phyloP scores from a whole-genome alignment of 1,139 yeast genomes.

The Lodderomyces orthopsilosis region DNA sequence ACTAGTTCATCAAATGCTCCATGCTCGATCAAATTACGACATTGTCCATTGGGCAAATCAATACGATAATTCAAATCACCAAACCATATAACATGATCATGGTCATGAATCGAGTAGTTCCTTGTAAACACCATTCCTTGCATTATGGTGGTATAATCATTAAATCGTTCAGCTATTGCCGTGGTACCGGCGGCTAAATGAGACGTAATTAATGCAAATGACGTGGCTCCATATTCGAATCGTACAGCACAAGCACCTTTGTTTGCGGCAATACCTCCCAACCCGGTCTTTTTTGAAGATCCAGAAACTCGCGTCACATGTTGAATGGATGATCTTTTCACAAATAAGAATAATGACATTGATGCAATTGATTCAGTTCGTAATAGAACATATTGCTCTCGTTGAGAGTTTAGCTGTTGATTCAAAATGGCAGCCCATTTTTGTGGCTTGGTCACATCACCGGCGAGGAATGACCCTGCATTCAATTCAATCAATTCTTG shows the following conservation, averaged over 20 bases:
- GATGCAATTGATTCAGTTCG: slow-evolving; percentile 47
- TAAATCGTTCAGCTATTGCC: slow-evolving; percentile 82
- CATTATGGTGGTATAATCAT: slow-evolving; percentile 79
- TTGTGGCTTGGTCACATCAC: slow-evolving; percentile 61
- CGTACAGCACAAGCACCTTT: slow-evolving; percentile 91
- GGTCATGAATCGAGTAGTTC: slow-evolving; percentile 68
- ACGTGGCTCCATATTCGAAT: slow-evolving; percentile 71
- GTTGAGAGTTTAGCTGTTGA: slow-evolving; percentile 49
- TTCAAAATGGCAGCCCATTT: slow-evolving; percentile 62
- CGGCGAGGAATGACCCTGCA: slow-evolving; percentile 75
- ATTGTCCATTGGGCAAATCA: slow-evolving; percentile 70
- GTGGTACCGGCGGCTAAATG: slow-evolving; percentile 93
- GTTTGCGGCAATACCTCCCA: slow-evolving; percentile 90
- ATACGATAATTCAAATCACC: slow-evolving; percentile 95
- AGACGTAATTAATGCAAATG: slow-evolving; percentile 80
- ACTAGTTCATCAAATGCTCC: slow-evolving; percentile 52
- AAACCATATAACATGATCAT: slow-evolving; percentile 87
- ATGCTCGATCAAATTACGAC: slow-evolving; percentile 52
- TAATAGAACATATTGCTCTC: slow-evolving; percentile 35
- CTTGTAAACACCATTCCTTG: slow-evolving; percentile 77
- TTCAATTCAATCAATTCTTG: slow-evolving; percentile 92
- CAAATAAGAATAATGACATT: slow-evolving; percentile 40
- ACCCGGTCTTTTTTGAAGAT: slow-evolving; percentile 79
- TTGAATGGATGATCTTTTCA: slow-evolving; percentile 47
- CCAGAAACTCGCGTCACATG: slow-evolving; percentile 76